These are phyloP conservation scores for Endoconidiophora laricicola DNA, from an alignment of 2,329 filamentous ascomycete genomes.

Conservation along the genomic window DNA sequence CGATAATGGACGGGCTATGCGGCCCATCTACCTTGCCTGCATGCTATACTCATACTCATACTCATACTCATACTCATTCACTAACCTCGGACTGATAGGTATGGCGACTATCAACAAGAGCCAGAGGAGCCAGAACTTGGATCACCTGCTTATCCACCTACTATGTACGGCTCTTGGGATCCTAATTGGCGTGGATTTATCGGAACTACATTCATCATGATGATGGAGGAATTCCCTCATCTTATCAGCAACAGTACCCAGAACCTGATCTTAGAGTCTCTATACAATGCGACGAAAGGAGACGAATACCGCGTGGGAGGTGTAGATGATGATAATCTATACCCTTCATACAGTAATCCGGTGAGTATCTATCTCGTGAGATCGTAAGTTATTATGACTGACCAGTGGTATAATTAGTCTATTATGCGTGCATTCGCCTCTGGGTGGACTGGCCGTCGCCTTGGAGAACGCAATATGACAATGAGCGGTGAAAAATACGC, in stretches of 20 bases:
- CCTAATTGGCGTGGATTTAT: conserved; percentile 50
- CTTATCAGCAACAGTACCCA: conserved; percentile 24
- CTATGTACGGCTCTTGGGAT: conserved; percentile 42
- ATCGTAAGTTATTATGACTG: not conserved
- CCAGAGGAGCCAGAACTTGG: conserved; percentile 43
- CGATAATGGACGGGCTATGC: no score
- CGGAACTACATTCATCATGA: conserved; percentile 40
- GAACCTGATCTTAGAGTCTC: conserved; percentile 31
- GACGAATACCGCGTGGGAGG: conserved; percentile 46
- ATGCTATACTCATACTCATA: conserved; percentile 13
- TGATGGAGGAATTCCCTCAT: conserved; percentile 39
- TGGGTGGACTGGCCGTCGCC: conserved; percentile 38
- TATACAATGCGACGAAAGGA: conserved; percentile 38
- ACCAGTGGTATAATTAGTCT: conserved; percentile 17
- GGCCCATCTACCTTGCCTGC: conserved; percentile 21
- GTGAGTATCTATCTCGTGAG: conserved; percentile 15
- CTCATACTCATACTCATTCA: conserved; percentile 12
- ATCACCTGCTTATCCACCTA: conserved; percentile 29
- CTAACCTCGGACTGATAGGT: conserved; percentile 15
- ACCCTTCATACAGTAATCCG: conserved; percentile 44
- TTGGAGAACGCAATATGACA: conserved; percentile 43
- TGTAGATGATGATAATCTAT: conserved; percentile 42
- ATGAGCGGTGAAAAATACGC: conserved; percentile 38
- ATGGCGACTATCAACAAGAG: conserved; percentile 34
- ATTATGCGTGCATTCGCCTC: conserved; percentile 47